Evolutionary conservation across 108 stramenopile species (phyloP).

Genomic region (Stephanodiscus triporus): DNA sequence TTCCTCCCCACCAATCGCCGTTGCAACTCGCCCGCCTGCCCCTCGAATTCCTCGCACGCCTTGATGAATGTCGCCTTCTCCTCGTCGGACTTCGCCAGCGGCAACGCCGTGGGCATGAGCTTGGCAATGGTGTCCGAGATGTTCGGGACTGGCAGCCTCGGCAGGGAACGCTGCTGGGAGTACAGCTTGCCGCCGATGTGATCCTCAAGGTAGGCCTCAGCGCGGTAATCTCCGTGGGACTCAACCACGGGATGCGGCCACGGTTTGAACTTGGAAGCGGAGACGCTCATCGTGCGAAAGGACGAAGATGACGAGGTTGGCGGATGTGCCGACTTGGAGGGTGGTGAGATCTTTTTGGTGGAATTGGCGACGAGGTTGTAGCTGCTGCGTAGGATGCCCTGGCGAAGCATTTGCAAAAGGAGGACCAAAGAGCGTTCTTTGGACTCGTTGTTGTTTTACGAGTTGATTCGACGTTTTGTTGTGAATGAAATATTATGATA

Average conservation of each 20-base stretch:
- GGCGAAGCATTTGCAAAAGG: constrained; percentile 11
- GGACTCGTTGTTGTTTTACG: no score
- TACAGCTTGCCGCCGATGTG: constrained; percentile 72
- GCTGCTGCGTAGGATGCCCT: constrained; percentile 13
- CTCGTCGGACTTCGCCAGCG: constrained; percentile 61
- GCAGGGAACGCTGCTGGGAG: constrained; percentile 60
- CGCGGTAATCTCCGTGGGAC: constrained; percentile 74
- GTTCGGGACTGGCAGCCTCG: constrained; percentile 72
- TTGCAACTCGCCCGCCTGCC: constrained; percentile 64
- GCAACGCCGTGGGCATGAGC: constrained; percentile 74
- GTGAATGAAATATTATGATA: no score
- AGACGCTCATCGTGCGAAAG: constrained; percentile 31
- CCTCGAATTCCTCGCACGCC: constrained; percentile 62
- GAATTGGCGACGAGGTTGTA: constrained; percentile 14
- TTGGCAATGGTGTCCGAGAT: constrained; percentile 66
- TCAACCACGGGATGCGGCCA: constrained; percentile 68
- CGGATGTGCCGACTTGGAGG: background rate
- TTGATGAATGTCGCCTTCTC: constrained; percentile 55
- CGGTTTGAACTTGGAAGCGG: constrained; percentile 34
- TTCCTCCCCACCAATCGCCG: constrained; percentile 59
- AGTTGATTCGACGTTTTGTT: no score
- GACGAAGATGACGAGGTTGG: constrained; percentile 1
- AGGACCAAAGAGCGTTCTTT: no score
- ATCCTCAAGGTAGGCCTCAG: constrained; percentile 70
- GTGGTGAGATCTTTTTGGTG: constrained; percentile 10